Evolutionary conservation across 148 eudicot species (phyloP).

Genomic region (Diospyros lotus): DNA sequence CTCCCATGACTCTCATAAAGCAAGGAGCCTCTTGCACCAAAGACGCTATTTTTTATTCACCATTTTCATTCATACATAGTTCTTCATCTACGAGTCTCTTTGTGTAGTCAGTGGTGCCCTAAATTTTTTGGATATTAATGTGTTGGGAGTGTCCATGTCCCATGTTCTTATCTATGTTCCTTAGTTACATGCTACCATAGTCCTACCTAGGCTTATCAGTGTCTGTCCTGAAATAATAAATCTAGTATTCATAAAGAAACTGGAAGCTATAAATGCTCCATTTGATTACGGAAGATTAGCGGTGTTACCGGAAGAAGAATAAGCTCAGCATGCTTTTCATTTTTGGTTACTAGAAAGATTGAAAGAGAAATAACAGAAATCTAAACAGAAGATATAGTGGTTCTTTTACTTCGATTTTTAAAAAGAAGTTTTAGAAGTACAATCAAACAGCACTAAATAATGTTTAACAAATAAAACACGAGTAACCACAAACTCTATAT

Average conservation of each 20-base stretch:
- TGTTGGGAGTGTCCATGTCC: not conserved
- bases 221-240: not conserved
- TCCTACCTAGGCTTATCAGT: not conserved
- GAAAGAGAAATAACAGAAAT: not conserved
- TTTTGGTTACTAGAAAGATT: not conserved
- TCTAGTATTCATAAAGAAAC: not conserved
- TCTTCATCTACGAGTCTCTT: no score
- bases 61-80: no score
- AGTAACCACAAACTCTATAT: not conserved
- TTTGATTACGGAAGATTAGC: not conserved
- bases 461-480: not conserved
- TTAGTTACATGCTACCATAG: not conserved
- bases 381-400: not conserved
- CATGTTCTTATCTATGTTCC: not conserved
- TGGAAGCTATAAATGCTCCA: not conserved
- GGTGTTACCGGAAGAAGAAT: no score
- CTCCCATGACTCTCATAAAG: no score
- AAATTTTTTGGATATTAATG: not conserved
- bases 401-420: not conserved
- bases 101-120: not conserved
- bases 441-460: not conserved
- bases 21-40: no score
- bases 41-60: no score
- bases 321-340: not conserved
- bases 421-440: not conserved